Percentiles rank a stretch among this genome's conserved stretches.
Evolutionary conservation across 2,329 filamentous ascomycete species (phyloP).

Genomic region (Pseudogymnoascus sp.): DNA sequence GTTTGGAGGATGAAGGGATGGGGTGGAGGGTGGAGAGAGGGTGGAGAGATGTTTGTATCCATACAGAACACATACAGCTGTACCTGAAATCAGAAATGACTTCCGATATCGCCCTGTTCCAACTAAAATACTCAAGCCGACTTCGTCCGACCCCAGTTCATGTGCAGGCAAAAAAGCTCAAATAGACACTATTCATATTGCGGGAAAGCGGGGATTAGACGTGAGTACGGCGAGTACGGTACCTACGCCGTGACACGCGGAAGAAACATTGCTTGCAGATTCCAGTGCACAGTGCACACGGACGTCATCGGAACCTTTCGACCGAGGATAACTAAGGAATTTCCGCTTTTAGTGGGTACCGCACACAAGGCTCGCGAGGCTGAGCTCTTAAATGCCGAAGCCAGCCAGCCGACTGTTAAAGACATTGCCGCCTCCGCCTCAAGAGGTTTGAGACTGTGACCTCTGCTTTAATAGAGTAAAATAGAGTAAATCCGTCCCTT

Average conservation of each 20-base stretch:
- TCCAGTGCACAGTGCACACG: neutral
- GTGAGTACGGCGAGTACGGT: neutral
- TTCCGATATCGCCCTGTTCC: neutral
- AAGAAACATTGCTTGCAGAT: neutral
- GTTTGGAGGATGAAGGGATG: neutral
- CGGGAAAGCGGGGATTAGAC: conserved; percentile 2
- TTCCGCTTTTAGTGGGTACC: conserved; percentile 8
- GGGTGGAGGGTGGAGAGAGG: neutral
- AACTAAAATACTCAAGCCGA: neutral
- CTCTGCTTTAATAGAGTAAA: neutral
- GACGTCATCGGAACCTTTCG: conserved; percentile 8
- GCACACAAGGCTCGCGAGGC: conserved; percentile 6
- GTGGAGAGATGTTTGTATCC: neutral
- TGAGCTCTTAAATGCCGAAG: conserved; percentile 6
- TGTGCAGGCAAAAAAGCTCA: conserved; percentile 1
- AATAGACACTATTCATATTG: conserved; percentile 3
- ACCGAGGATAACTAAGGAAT: conserved; percentile 5
- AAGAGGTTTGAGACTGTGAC: neutral
- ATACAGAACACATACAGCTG: neutral
- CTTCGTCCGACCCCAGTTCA: neutral
- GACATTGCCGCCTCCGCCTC: neutral
- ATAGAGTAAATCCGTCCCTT: neutral
- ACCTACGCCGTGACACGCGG: neutral
- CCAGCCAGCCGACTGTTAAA: neutral
- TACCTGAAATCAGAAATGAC: neutral